These are phyloP conservation scores for Spathaspora sp. DNA, from an alignment of 805 yeast species.

Conservation along the genomic window DNA sequence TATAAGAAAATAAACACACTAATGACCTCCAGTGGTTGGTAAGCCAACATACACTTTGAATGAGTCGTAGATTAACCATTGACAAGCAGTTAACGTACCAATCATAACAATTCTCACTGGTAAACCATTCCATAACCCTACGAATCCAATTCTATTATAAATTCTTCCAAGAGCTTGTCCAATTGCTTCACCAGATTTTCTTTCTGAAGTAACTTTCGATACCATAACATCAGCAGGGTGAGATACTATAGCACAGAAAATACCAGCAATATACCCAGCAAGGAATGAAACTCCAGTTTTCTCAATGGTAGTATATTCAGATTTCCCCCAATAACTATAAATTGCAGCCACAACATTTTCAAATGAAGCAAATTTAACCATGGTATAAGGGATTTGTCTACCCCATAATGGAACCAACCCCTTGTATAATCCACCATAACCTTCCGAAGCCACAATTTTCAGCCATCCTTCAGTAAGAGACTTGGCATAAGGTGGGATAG, in stretches of 20 bases:
- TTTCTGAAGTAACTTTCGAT: conserved; percentile 79
- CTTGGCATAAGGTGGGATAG: conserved; percentile 79
- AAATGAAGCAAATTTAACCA: conserved; percentile 94
- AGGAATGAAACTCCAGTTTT: conserved; percentile 94
- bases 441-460: conserved; percentile 64
- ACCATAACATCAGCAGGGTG: conserved; percentile 99
- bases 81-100: conserved; percentile 95
- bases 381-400: conserved; percentile 97
- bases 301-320: conserved; percentile 64
- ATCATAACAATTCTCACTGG: conserved; percentile 94
- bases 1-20: neutral
- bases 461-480: conserved; percentile 63
- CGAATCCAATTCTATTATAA: conserved; percentile 79
- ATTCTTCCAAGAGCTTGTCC: conserved; percentile 69
- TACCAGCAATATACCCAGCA: conserved; percentile 97
- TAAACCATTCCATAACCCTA: conserved; percentile 92
- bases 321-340: conserved; percentile 67
- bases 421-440: conserved; percentile 73
- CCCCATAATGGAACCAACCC: conserved; percentile 93
- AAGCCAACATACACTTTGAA: conserved; percentile 92
- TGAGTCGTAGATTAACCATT: conserved; percentile 95
- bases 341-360: conserved; percentile 85
- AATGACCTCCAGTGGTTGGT: conserved; percentile 78
- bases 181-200: conserved; percentile 59
- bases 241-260: conserved; percentile 90